Conservation (phyloP, 2,329 filamentous ascomycete genomes). For the Xylariaceae sp. region DNA sequence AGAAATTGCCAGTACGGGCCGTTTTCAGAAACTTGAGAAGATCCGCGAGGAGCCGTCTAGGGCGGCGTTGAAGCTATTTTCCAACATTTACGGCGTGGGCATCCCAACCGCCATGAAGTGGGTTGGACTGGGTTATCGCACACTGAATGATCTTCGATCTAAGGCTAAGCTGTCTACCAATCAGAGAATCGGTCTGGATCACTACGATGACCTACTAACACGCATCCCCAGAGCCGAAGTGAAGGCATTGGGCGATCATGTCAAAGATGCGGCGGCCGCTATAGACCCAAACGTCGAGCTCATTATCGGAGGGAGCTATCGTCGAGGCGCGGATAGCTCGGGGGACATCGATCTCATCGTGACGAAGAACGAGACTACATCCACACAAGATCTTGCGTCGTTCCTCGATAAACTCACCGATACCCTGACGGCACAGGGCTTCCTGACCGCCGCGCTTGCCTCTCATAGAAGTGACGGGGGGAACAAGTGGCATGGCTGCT, state of each 20-base stretch:
- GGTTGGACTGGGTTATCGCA: constrained; percentile 68
- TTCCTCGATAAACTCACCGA: constrained; percentile 61
- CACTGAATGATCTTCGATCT: constrained; percentile 62
- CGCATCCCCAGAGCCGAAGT: constrained; percentile 77
- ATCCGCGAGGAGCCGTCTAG: constrained; percentile 63
- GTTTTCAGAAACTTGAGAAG: constrained; percentile 65
- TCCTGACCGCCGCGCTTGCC: constrained; percentile 68
- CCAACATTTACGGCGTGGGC: constrained; percentile 76
- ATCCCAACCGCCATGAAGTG: constrained; percentile 64
- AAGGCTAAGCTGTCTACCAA: constrained; percentile 60
- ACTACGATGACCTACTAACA: constrained; percentile 70
- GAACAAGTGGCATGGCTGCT: constrained; percentile 86
- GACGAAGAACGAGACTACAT: constrained; percentile 56
- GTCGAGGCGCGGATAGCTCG: constrained; percentile 67
- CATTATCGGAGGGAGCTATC: constrained; percentile 78
- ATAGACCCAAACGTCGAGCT: constrained; percentile 62
- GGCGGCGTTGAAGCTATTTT: constrained; percentile 60
- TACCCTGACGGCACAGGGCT: constrained; percentile 52
- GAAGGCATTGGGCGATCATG: constrained; percentile 58
- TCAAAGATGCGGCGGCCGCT: constrained; percentile 51
- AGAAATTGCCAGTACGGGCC: constrained; percentile 73
- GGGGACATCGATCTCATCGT: constrained; percentile 84
- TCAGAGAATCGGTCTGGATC: constrained; percentile 71
- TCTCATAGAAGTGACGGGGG: constrained; percentile 48
- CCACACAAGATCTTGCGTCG: constrained; percentile 51